Base-by-base conservation (phyloP, 371 early-diverging fungal species). In the Syncephalastrum sp. region DNA sequence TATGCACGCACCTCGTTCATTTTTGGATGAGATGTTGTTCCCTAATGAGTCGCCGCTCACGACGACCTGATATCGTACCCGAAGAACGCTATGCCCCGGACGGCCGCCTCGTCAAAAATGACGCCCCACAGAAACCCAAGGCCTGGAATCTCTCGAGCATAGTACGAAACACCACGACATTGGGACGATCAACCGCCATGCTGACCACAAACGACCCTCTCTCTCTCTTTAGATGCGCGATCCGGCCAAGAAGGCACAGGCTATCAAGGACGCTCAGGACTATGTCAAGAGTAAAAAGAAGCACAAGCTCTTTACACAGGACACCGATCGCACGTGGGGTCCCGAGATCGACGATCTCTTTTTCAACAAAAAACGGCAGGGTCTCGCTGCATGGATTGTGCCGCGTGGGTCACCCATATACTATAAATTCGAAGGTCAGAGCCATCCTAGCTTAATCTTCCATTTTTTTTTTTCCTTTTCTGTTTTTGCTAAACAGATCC, bases 391-490 rank as follows among this genome's bases (percentile, higher is more conserved):
- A 12, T 74, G 74, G 69, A 47, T 65, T 48, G 57, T 77, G 5
- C 74, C 75, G 3, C 59, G 61, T 16, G 75, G 77, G 15, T 75
- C 81, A 17, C 68, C 77, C 1, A 70, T 69, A 17, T 80, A 80
- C 55, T 73, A 69, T 48, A 76, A 80, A 48, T 80, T 80, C 59
- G 77, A 80, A 71, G 70, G 79, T 75, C 54, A 42, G 23, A 49
- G n/a, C 16, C 17, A 19, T 43, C 5, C 14, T 49, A 12, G 15
- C 52, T 53, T 5, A 6, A 4, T 33, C 6, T 16, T 25, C n/a
- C n/a, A 7, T 27, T 27, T 27, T 5, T 4, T 25, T 25, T 3
- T 15, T 14, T 47, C 23, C 17, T 57, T 50, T 5, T 23, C 17
- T 42, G 33, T 21, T 24, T 7, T 2, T 25, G 19, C n/a, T 15